Conservation (phyloP, 306 rosid genomes). For the Cicer arietinum region DNA sequence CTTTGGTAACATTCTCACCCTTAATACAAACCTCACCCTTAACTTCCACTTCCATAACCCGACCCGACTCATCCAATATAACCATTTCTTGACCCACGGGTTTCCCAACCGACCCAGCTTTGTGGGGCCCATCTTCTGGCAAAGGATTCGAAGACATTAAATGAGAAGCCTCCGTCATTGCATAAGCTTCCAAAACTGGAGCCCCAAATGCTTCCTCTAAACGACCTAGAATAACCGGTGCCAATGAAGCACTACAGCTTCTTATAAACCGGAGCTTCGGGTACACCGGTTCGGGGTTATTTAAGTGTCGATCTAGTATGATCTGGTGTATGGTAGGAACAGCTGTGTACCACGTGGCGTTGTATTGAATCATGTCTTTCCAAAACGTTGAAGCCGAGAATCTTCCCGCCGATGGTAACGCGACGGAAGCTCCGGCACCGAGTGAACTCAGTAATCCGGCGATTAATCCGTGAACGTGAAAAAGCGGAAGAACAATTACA, state of each 20-base stretch:
- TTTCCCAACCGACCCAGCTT: slow-evolving; percentile 85
- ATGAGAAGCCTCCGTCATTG: slow-evolving; percentile 96
- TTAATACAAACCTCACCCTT: slow-evolving; percentile 82
- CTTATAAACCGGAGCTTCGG: slow-evolving; percentile 86
- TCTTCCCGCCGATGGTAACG: slow-evolving; percentile 74
- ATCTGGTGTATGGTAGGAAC: slow-evolving; percentile 98
- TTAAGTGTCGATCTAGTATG: slow-evolving; percentile 76
- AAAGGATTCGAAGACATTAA: slow-evolving; percentile 80
- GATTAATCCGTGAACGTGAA: slow-evolving; percentile 85
- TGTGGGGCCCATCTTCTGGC: slow-evolving; percentile 77
- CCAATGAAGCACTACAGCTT: slow-evolving; percentile 90
- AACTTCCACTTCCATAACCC: slow-evolving; percentile 31
- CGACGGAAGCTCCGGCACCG: slow-evolving; percentile 61
- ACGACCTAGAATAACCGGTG: slow-evolving; percentile 68
- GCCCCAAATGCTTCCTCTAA: slow-evolving; percentile 76
- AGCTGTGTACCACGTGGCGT: slow-evolving; percentile 92
- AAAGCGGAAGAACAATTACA: slow-evolving; percentile 78
- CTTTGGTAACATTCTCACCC: slow-evolving; percentile 82
- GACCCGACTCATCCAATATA: slow-evolving; percentile 65
- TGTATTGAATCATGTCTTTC: slow-evolving; percentile 69
- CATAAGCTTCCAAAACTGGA: slow-evolving; percentile 92
- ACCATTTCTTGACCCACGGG: slow-evolving; percentile 85
- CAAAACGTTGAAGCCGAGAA: slow-evolving; percentile 90
- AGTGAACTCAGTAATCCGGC: slow-evolving; percentile 75
- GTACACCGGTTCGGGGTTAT: slow-evolving; percentile 63